Base-by-base conservation (phyloP, 768 basidiomycete genomes). In the Lyophyllum shimeji region DNA sequence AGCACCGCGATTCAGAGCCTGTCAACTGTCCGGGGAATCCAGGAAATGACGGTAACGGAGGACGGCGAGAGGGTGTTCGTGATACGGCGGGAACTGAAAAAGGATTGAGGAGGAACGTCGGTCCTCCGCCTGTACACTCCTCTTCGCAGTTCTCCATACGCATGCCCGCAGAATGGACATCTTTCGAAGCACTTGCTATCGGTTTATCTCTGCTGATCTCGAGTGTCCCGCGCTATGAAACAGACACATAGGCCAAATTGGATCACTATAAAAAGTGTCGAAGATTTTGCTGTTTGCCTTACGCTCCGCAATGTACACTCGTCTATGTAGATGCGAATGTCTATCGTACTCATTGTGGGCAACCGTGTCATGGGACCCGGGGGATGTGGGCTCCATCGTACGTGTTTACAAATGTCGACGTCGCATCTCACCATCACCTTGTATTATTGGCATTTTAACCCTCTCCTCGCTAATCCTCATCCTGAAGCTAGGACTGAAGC, bases 1-100 rank as follows among this genome's bases (percentile, higher is more conserved):
- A 84, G 85, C 64, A 63, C 60, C 27, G 76, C 77, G 29, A 63
- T 84, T 51, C 82, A 86, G 58, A 84, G 81, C 2, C 67, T 90
- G 53, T 82, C 82, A 61, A 75, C 68, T 43, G 59, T 86, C 27
- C 73, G 73, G 17, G 85, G 85, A 23, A 65, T 82, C 25, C 82
- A 85, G 66, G 92, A 93, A 70, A 64, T 90, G 62, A 82, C 84
- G 3, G 69, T 75, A 45, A 80, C 75, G 17, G 73, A 74, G 9
- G 88, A 86, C 29, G 85, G 85, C 53, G 89, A 92, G 72, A 82
- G 89, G 56, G 71, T 90, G 53, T 94, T 92, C 66, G 77, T 93
- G 20, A 76, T 93, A 58, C 78, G 83, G 65, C 77, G 87, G 69
- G 89, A 92, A 39, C 71, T 94, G 70, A 94, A 94, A 82, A 90